These are phyloP conservation scores for Bacterosira constricta DNA, from an alignment of 108 stramenopile species.

Conservation along the genomic window DNA sequence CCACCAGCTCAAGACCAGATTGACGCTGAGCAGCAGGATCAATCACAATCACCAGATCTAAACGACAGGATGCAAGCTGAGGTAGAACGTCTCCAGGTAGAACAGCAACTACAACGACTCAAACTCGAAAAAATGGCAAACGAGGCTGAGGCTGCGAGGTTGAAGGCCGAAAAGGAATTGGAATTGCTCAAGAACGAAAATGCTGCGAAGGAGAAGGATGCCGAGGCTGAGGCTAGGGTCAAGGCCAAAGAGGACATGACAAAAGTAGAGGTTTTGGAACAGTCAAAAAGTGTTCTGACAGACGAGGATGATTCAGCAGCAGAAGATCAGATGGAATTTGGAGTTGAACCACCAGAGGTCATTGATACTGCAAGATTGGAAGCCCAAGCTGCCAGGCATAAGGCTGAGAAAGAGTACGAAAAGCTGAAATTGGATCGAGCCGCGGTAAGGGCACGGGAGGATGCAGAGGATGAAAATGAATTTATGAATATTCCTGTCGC, in stretches of 20 bases:
- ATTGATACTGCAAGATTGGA: constrained; percentile 21
- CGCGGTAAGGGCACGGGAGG: constrained; percentile 17
- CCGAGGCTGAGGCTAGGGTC: too few species aligned
- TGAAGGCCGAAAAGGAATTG: neutral
- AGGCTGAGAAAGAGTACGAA: constrained; percentile 33
- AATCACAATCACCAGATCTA: neutral
- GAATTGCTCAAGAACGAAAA: neutral
- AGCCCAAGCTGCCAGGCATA: constrained; percentile 26
- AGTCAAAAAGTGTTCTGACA: neutral
- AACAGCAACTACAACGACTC: constrained; percentile 19
- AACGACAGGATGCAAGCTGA: constrained; percentile 34
- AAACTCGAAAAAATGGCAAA: neutral
- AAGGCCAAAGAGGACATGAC: too few species aligned
- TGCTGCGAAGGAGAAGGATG: neutral
- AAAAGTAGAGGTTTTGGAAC: neutral
- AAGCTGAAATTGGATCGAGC: neutral
- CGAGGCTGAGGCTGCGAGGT: neutral
- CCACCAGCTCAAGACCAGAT: too few species aligned
- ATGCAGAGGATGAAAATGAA: constrained; percentile 13
- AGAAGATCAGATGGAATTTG: too few species aligned
- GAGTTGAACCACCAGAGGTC: neutral
- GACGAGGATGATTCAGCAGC: neutral
- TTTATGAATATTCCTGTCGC: too few species aligned
- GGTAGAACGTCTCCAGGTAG: constrained; percentile 16
- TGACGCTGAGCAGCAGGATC: neutral